Conservation (phyloP, 306 rosid genomes). For the Rosa multiflora region DNA sequence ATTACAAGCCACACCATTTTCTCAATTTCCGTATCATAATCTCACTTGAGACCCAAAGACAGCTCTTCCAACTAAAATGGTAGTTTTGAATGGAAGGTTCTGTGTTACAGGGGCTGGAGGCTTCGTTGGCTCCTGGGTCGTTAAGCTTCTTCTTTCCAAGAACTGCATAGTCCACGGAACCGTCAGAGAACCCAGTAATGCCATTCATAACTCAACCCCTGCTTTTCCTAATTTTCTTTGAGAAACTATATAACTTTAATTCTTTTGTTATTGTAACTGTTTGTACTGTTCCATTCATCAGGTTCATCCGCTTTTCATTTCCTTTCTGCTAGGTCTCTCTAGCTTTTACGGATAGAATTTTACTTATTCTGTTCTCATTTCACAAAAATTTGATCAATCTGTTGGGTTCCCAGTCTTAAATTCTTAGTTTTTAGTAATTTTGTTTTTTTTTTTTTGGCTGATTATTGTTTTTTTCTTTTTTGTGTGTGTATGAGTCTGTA, state of each 20-base stretch:
- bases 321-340: neutral
- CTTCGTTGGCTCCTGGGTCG: conserved; percentile 65
- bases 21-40: too few species aligned
- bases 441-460: too few species aligned
- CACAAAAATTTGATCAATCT: too few species aligned
- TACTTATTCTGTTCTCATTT: too few species aligned
- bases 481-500: neutral
- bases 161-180: conserved; percentile 66
- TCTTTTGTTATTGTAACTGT: neutral
- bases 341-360: neutral
- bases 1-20: too few species aligned
- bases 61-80: too few species aligned
- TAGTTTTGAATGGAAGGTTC: conserved; percentile 11
- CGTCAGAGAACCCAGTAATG: conserved; percentile 53
- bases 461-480: too few species aligned
- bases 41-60: too few species aligned
- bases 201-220: neutral
- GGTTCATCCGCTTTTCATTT: neutral
- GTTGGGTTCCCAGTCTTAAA: too few species aligned
- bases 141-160: conserved; percentile 68
- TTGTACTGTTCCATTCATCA: too few species aligned
- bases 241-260: neutral
- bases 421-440: too few species aligned
- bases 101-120: conserved; percentile 86
- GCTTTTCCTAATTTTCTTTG: neutral